Percentiles rank a stretch among this genome's conserved stretches.
These are phyloP conservation scores for Crithidia thermophila DNA, from an alignment of 208 protist species.

Conservation along the genomic window DNA sequence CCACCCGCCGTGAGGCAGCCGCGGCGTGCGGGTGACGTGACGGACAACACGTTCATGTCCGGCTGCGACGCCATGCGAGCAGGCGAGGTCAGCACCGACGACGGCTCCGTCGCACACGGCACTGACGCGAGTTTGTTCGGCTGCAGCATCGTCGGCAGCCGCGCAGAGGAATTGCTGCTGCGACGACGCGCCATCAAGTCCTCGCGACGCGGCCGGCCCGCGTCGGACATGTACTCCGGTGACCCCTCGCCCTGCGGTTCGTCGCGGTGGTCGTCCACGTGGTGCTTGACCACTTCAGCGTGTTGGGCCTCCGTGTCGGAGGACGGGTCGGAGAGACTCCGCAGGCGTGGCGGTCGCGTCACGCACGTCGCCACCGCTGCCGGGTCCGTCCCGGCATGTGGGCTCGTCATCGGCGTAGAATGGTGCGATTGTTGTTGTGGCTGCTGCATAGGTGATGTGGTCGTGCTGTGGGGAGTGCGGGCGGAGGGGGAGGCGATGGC, in stretches of 20 bases:
- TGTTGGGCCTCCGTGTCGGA: too few species aligned
- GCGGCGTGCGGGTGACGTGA: slow-evolving; percentile 28
- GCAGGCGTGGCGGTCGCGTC: too few species aligned
- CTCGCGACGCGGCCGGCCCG: background rate
- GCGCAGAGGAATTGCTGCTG: slow-evolving; percentile 4
- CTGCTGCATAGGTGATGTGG: background rate
- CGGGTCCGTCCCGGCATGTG: too few species aligned
- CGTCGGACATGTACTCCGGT: too few species aligned
- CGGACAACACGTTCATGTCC: slow-evolving; percentile 7
- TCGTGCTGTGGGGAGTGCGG: slow-evolving; percentile 12
- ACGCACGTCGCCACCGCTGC: too few species aligned
- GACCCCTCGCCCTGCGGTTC: too few species aligned
- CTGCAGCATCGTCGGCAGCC: slow-evolving; percentile 21
- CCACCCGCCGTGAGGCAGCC: slow-evolving; percentile 11
- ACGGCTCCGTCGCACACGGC: slow-evolving; percentile 5
- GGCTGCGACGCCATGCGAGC: slow-evolving; percentile 21
- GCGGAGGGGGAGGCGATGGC: slow-evolving; percentile 6
- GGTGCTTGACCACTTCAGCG: too few species aligned
- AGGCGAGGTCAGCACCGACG: slow-evolving; percentile 19
- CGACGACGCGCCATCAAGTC: background rate
- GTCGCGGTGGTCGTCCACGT: too few species aligned
- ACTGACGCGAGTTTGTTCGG: slow-evolving; percentile 16
- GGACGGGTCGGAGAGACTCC: too few species aligned
- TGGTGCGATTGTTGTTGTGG: background rate
- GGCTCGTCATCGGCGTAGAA: too few species aligned